phyloP scores from a whole-genome alignment of 176 grass and related monocot genomes.

The Melocanna baccifera region DNA sequence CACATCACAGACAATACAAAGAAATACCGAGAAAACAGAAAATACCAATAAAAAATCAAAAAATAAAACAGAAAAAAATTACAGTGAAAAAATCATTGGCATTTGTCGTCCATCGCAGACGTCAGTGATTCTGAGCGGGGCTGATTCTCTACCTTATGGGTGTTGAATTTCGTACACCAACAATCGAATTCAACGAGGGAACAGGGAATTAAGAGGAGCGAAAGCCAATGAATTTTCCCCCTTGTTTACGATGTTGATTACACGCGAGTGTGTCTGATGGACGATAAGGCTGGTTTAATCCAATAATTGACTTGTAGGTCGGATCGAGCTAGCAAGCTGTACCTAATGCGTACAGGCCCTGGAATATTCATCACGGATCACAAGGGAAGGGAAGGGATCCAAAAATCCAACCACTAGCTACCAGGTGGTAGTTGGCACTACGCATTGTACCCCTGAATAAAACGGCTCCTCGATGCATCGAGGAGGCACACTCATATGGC shows the following conservation, averaged over 20 bases:
- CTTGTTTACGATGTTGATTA: background rate
- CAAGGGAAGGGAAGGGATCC: constrained; percentile 10
- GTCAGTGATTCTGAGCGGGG: no score
- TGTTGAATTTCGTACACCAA: background rate
- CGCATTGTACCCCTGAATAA: background rate
- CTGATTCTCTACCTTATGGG: background rate
- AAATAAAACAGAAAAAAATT: no score
- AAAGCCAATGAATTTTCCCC: background rate
- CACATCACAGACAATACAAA: no score
- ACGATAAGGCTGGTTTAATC: background rate
- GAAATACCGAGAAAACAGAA: no score
- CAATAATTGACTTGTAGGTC: constrained; percentile 24
- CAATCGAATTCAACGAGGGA: background rate
- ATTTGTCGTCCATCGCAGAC: no score
- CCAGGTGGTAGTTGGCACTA: constrained; percentile 28
- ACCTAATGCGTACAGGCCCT: background rate
- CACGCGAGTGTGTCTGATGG: background rate
- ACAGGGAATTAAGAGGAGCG: background rate
- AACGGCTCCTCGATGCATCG: constrained; percentile 28
- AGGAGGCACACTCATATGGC: constrained; percentile 26
- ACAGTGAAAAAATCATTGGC: no score
- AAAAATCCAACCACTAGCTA: constrained; percentile 14
- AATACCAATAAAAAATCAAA: no score
- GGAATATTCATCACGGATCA: constrained; percentile 41
- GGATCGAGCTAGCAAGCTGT: background rate